Evolutionary conservation across 495 filamentous ascomycete genomes (phyloP).

Genomic region (Penicillium macrosclerotiorum): DNA sequence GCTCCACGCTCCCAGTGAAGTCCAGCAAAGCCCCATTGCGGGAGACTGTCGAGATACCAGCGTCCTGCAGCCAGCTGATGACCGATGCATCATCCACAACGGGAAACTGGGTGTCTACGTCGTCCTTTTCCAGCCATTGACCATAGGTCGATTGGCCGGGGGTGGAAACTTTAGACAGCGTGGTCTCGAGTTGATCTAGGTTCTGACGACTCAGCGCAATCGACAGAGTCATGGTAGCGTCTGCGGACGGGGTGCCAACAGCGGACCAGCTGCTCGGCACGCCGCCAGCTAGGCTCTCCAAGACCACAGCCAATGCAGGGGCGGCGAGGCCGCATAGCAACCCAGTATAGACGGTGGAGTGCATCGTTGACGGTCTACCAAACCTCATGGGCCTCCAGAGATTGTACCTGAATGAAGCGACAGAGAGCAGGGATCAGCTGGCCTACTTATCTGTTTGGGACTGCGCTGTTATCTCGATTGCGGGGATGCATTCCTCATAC

Average conservation of each 20-base stretch:
- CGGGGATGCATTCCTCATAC: background rate
- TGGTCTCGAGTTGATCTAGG: constrained; percentile 52
- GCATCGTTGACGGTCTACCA: constrained; percentile 11
- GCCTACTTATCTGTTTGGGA: constrained; percentile 9
- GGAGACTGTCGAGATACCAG: constrained; percentile 46
- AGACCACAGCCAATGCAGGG: constrained; percentile 17
- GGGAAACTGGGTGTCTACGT: constrained; percentile 52
- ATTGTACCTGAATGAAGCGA: background rate
- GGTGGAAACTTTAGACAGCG: constrained; percentile 54
- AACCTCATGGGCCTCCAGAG: background rate
- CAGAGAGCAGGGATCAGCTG: constrained; percentile 12
- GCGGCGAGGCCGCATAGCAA: constrained; percentile 20
- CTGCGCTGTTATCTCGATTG: background rate
- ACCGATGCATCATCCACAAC: constrained; percentile 41
- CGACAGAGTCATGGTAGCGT: constrained; percentile 25
- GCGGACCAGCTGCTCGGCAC: constrained; percentile 14
- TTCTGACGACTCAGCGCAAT: constrained; percentile 48
- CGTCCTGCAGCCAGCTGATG: constrained; percentile 47
- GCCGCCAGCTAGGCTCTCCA: constrained; percentile 13
- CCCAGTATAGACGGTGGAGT: constrained; percentile 14
- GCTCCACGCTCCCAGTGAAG: constrained; percentile 48
- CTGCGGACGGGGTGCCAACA: constrained; percentile 5
- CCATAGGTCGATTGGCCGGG: constrained; percentile 55
- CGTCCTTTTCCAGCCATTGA: constrained; percentile 51
- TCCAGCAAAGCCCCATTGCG: constrained; percentile 44